A percentile compares a stretch with the other conserved stretches of the same genome.
phyloP scores from a whole-genome alignment of 192 early-diverging fungal genomes.

The Pilaira anomala region DNA sequence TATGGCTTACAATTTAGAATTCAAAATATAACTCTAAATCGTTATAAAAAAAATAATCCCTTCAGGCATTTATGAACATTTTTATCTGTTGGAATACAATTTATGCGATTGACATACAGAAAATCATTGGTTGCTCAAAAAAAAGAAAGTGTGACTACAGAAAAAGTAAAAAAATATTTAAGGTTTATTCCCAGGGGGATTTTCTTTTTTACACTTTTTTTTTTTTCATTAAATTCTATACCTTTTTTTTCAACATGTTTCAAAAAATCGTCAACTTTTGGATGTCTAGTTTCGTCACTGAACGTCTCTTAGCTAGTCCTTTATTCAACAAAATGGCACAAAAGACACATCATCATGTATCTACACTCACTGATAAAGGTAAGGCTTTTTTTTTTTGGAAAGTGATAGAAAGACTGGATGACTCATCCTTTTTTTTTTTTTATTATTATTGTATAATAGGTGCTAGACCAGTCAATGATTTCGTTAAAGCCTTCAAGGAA shows the following conservation, averaged over 20 bases:
- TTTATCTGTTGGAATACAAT: too few species aligned
- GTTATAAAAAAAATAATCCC: too few species aligned
- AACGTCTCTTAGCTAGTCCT: constrained; percentile 37
- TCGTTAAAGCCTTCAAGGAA: constrained; percentile 43
- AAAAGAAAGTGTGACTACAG: too few species aligned
- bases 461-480: constrained; percentile 21
- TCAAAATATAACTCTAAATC: too few species aligned
- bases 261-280: constrained; percentile 39
- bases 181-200: too few species aligned
- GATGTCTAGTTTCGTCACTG: constrained; percentile 36
- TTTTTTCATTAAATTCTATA: background rate
- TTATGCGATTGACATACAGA: too few species aligned
- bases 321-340: constrained; percentile 35
- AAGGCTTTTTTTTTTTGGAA: too few species aligned
- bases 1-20: too few species aligned
- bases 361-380: constrained; percentile 31
- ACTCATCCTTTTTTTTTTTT: background rate
- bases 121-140: too few species aligned
- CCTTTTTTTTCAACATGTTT: constrained; percentile 32
- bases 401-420: background rate
- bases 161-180: too few species aligned
- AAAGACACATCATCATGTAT: constrained; percentile 41
- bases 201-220: too few species aligned
- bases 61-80: too few species aligned
- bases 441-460: constrained; percentile 13